Conservation (phyloP, 139 green algal species). For the Coelastrella sp. region DNA sequence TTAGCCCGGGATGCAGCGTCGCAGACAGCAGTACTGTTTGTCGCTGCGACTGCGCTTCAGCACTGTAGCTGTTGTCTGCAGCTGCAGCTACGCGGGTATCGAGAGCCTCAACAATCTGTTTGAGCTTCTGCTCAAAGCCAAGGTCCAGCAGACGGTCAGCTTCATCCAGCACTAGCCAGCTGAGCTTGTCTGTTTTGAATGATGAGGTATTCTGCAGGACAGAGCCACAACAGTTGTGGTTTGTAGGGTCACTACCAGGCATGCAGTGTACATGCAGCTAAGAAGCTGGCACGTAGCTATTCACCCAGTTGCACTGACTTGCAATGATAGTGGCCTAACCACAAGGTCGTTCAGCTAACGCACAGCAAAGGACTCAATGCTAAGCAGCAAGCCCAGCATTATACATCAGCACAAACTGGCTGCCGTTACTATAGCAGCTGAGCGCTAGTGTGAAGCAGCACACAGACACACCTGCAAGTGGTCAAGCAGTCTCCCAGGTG, state of each 20-base stretch:
- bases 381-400: too few relatives aligned
- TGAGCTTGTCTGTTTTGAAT: conserved; percentile 73
- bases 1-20: conserved; percentile 86
- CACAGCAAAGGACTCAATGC: too few relatives aligned
- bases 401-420: background rate
- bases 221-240: too few relatives aligned
- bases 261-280: too few relatives aligned
- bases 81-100: conserved; percentile 34
- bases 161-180: conserved; percentile 96
- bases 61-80: conserved; percentile 14
- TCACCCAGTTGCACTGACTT: too few relatives aligned
- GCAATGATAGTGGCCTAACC: too few relatives aligned
- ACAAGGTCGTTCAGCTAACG: too few relatives aligned
- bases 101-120: conserved; percentile 67
- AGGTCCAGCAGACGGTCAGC: conserved; percentile 94
- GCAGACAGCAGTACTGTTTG: conserved; percentile 90
- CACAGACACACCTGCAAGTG: conserved; percentile 77
- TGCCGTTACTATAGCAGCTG: too few relatives aligned
- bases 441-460: too few relatives aligned
- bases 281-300: too few relatives aligned
- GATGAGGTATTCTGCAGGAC: conserved; percentile 74
- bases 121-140: conserved; percentile 92
- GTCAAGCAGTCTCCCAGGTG: conserved; percentile 94
- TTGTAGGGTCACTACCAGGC: too few relatives aligned
- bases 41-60: background rate